Conservation (phyloP, 768 basidiomycete genomes). For the Lactarius evosmus region DNA sequence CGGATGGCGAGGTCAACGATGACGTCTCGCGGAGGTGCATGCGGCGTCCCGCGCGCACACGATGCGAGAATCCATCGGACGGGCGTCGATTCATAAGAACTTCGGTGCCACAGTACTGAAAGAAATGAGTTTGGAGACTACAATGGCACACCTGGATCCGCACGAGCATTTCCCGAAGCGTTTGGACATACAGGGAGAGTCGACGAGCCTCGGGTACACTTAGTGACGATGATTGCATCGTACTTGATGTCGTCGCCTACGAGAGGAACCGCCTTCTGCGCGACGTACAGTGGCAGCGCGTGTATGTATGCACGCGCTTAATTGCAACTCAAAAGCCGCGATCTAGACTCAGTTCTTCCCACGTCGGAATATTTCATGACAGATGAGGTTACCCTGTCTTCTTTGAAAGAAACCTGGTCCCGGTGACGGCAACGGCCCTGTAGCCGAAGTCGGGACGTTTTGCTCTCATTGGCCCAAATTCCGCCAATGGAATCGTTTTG, state of each 20-base stretch:
- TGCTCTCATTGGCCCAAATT: constrained; percentile 42
- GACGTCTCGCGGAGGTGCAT: constrained; percentile 48
- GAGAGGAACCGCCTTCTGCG: not conserved
- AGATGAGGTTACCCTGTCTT: too few relatives aligned
- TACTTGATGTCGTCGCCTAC: constrained; percentile 41
- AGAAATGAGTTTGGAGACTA: constrained; percentile 44
- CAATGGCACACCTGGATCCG: constrained; percentile 37
- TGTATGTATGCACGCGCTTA: constrained; percentile 10
- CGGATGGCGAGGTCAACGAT: constrained; percentile 54
- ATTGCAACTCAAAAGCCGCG: constrained; percentile 23
- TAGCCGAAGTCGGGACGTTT: too few relatives aligned
- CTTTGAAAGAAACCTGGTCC: too few relatives aligned
- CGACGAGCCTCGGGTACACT: constrained; percentile 48
- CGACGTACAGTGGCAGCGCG: constrained; percentile 8
- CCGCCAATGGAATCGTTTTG: constrained; percentile 41
- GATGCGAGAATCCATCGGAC: constrained; percentile 49
- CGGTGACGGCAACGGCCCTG: too few relatives aligned
- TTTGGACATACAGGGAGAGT: constrained; percentile 44
- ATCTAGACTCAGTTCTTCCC: too few relatives aligned
- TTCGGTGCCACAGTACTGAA: constrained; percentile 45
- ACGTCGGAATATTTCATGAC: constrained; percentile 8
- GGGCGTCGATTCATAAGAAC: constrained; percentile 51
- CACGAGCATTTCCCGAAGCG: constrained; percentile 29
- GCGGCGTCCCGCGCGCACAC: constrained; percentile 43
- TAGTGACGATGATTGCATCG: constrained; percentile 49